Evolutionary conservation across 2,329 filamentous ascomycete species (phyloP), one percentile per base, ranked within the genome.

Genomic region (Ophioceras dolichostomum): DNA sequence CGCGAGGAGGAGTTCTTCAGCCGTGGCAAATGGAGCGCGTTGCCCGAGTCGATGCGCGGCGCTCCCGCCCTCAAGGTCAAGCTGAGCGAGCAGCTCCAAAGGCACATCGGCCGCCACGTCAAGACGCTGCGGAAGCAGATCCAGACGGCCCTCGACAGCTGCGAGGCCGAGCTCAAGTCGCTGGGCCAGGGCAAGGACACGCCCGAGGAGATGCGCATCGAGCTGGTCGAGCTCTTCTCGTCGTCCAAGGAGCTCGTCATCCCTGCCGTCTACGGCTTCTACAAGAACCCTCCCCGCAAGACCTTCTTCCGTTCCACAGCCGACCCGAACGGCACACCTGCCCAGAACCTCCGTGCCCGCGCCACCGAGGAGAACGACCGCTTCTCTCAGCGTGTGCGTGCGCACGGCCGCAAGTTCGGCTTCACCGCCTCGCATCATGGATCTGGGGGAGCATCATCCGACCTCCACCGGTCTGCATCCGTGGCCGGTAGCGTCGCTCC

Each of bases 271-370:
- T 66, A 70, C 37, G 67, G 67, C 35, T 68, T 67, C 53, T 70
- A 70, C 60, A 70, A 70, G 56, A 70, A 70, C 41, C 67, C 67
- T 0, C 65, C 67, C 13, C 63, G 64, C 39, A 65, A 67, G 46
- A 59, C 56, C 37, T 70, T 70, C 54, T 70, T 70, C 47, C 58
- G 65, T 6, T 56, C 64, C 8, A 64, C 66, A 10, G 65, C 64
- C 3, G 64, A 59, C 31, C 62, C 65, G 10, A 62, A 63, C 40
- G 67, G 66, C 18, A 70, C 67, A 1, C 67, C 67, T 1, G 60
- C 66, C 0, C 66, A 69, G 39, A 68, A 70, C 45, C 56, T 70
- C 6, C 61, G 67, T 6, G 67, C 67, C 4, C 62, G 67, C 3
- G 4, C 7, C 4, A 27, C n/a, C 1, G 19, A 14, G 27, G 67